Conservation (phyloP, 2,329 filamentous ascomycete species). For the Arachnopeziza araneosa region DNA sequence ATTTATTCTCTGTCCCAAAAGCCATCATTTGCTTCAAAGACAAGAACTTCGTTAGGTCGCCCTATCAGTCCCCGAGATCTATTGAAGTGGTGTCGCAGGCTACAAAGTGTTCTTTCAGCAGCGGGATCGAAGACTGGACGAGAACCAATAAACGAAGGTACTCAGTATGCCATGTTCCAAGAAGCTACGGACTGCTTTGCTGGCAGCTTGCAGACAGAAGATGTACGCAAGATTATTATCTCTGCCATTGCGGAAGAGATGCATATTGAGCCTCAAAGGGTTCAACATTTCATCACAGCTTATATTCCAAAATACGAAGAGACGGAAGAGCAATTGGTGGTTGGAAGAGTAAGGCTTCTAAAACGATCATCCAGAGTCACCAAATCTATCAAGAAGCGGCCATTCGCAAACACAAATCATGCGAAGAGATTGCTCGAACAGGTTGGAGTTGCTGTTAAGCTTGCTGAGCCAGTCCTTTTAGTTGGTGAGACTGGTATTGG, state of each 20-base stretch:
- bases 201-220: conserved; percentile 65
- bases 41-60: conserved; percentile 42
- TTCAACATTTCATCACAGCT: conserved; percentile 68
- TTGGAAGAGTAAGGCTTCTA: conserved; percentile 60
- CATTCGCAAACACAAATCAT: conserved; percentile 85
- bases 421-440: conserved; percentile 83
- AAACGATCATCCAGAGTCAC: conserved; percentile 44
- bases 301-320: conserved; percentile 68
- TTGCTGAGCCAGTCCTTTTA: conserved; percentile 83
- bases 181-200: conserved; percentile 92
- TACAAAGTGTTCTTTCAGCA: conserved; percentile 59
- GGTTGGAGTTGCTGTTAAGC: conserved; percentile 73
- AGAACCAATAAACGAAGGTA: conserved; percentile 67
- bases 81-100: conserved; percentile 82
- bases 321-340: conserved; percentile 48
- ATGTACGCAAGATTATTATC: conserved; percentile 55
- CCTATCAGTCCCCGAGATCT: conserved; percentile 70
- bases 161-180: conserved; percentile 80
- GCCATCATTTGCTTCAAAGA: conserved; percentile 40
- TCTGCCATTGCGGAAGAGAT: conserved; percentile 77
- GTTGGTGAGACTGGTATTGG: conserved; percentile 99
- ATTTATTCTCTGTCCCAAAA: conserved; percentile 41
- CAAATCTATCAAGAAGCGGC: conserved; percentile 47
- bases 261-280: conserved; percentile 76
- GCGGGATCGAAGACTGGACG: conserved; percentile 59